Conservation (phyloP, 2,329 filamentous ascomycete genomes). For the Chalaropsis thielavioides region DNA sequence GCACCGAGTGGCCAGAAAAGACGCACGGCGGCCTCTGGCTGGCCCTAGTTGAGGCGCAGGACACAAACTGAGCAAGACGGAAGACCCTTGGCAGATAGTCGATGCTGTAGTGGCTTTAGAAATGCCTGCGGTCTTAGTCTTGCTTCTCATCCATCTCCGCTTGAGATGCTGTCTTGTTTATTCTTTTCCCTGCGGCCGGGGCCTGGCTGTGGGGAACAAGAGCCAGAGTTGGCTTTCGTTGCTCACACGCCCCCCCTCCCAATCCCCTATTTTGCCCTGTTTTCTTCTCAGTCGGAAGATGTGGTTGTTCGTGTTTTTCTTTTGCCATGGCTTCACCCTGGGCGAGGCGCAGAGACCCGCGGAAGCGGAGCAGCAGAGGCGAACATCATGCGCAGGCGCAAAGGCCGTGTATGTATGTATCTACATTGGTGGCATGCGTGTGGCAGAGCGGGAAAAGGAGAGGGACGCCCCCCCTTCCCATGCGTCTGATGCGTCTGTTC, state of each 20-base stretch:
- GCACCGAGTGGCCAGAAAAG: no score
- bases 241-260: not conserved
- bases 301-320: not conserved
- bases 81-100: not conserved
- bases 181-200: not conserved
- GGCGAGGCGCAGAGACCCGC: not conserved
- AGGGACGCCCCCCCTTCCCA: not conserved
- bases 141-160: not conserved
- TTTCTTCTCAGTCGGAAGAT: not conserved
- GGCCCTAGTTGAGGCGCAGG: no score
- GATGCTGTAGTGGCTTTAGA: slow-evolving; percentile 4
- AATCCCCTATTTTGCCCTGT: not conserved
- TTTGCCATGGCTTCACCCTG: not conserved
- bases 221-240: not conserved
- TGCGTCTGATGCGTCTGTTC: slow-evolving; percentile 4
- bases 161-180: not conserved
- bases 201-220: not conserved
- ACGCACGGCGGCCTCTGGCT: no score
- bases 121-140: slow-evolving; percentile 10
- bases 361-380: not conserved
- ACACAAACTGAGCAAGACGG: not conserved
- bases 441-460: not conserved
- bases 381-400: not conserved
- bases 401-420: not conserved
- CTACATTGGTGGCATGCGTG: not conserved